phyloP scores from a whole-genome alignment of 805 yeast species.

The Yamadazyma phyllophila region DNA sequence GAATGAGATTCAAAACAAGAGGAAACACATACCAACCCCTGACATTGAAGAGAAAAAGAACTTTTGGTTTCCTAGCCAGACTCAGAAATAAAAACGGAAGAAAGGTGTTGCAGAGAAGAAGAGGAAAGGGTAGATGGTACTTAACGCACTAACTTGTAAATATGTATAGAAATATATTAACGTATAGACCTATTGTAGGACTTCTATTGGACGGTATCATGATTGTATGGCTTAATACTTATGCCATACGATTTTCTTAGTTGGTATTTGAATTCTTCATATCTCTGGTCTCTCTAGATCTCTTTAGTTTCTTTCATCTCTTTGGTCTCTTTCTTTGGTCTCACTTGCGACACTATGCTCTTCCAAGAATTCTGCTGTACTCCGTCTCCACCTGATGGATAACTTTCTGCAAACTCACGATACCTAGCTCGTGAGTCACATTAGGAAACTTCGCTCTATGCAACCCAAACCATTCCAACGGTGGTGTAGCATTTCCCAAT shows the following conservation, averaged over 20 bases:
- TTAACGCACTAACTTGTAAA: slow-evolving; percentile 59
- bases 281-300: not conserved
- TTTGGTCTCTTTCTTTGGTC: not conserved
- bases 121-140: slow-evolving; percentile 91
- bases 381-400: slow-evolving; percentile 64
- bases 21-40: slow-evolving; percentile 96
- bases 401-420: slow-evolving; percentile 69
- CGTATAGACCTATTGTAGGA: not conserved
- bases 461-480: slow-evolving; percentile 96
- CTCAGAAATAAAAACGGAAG: slow-evolving; percentile 72
- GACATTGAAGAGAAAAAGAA: slow-evolving; percentile 84
- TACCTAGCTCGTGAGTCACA: slow-evolving; percentile 76
- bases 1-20: slow-evolving; percentile 75
- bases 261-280: too few relatives aligned
- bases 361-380: slow-evolving; percentile 50
- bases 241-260: too few relatives aligned
- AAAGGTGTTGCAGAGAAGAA: slow-evolving; percentile 73
- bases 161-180: slow-evolving; percentile 4
- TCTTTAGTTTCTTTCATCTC: not conserved
- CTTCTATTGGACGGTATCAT: too few relatives aligned
- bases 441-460: slow-evolving; percentile 85
- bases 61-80: slow-evolving; percentile 85
- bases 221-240: too few relatives aligned
- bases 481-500: slow-evolving; percentile 96
- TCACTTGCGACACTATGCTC: slow-evolving; percentile 21